A percentile compares a stretch with the other conserved stretches of the same genome.
phyloP scores from a whole-genome alignment of 495 filamentous ascomycete genomes.

The Lentithecium fluviatile region DNA sequence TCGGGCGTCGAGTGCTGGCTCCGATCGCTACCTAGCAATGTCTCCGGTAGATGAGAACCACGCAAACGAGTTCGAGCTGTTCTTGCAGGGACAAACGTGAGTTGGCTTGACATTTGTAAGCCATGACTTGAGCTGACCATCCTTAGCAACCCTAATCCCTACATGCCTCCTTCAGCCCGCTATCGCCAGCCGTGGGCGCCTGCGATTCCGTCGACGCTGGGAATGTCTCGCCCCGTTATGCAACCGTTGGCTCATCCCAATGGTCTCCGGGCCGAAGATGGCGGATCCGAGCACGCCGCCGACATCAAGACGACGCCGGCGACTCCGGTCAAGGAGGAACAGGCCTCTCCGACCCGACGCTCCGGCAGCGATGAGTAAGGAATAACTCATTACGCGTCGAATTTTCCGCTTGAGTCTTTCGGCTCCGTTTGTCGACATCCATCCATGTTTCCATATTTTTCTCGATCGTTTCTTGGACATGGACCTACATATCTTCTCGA shows the following conservation, averaged over 20 bases:
- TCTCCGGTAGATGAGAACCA: conserved; percentile 28
- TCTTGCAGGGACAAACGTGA: conserved; percentile 27
- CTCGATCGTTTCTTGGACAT: background rate
- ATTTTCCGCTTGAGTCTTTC: background rate
- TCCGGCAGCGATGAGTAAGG: background rate
- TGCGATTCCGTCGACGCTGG: conserved; percentile 23
- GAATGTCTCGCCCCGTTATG: conserved; percentile 27
- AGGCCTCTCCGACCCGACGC: conserved; percentile 17
- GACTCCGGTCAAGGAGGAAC: conserved; percentile 30
- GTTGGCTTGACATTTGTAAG: background rate
- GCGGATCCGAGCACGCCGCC: conserved; percentile 21
- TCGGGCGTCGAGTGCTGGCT: conserved; percentile 44
- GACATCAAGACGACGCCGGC: conserved; percentile 33
- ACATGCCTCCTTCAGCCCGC: conserved; percentile 4
- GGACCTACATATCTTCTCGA: background rate
- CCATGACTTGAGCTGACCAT: background rate
- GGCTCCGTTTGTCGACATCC: background rate
- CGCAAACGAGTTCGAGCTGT: conserved; percentile 38
- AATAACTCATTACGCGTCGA: background rate
- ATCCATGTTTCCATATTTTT: background rate
- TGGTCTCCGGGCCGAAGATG: conserved; percentile 17
- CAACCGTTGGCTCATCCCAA: conserved; percentile 19
- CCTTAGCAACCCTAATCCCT: conserved; percentile 9
- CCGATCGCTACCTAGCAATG: conserved; percentile 29
- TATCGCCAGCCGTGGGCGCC: conserved; percentile 13